Evolutionary conservation across 2,329 filamentous ascomycete genomes (phyloP), one percentile per base, ranked within the genome.

Genomic region (Colletotrichum shisoi): DNA sequence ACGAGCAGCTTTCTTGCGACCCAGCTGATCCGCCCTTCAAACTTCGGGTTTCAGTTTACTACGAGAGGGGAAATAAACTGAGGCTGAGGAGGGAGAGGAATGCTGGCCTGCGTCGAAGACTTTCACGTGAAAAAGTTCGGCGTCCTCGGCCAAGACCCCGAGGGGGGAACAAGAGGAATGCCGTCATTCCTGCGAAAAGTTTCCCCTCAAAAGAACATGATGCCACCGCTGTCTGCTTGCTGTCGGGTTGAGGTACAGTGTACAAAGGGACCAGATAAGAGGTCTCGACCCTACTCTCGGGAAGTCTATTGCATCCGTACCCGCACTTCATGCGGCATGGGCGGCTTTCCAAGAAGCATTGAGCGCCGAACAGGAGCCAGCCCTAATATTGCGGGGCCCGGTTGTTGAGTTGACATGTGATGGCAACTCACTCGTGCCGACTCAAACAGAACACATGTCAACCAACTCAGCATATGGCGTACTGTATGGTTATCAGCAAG

Each of bases 361-460:
- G 27, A 24, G 44, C 34, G 42, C 19, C 31, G 34, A 64, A 34
- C 48, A 59, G 31, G 27, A 54, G 17, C 49, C 64, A 54, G n/a
- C 46, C 44, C 52, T 53, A 53, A 54, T 45, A 31, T n/a, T 63
- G 40, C 63, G 31, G 59, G 48, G 24, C 34, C 24, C 13, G 54
- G 24, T 34, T 37, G 9, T 34, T 40, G 49, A 19, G 57, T 57
- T 62, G 63, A 21, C 63, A 66, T 66, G 63, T 66, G 63, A 66
- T 54, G 52, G 37, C 21, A 13, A 27, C 52, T 39, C 15, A n/a
- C 1, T 34, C 31, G 9, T 34, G 31, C 27, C 31, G 31, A 34
- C 31, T 34, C 31, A 34, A 7, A 34, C 31, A 34, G 31, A 34
- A 9, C 31, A 34, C 31, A 34, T 34, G 31, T 34, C 31, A 34